These are phyloP conservation scores for Nicotiana tomentosiformis DNA, from an alignment of 257 asterid genomes.

Conservation along the genomic window DNA sequence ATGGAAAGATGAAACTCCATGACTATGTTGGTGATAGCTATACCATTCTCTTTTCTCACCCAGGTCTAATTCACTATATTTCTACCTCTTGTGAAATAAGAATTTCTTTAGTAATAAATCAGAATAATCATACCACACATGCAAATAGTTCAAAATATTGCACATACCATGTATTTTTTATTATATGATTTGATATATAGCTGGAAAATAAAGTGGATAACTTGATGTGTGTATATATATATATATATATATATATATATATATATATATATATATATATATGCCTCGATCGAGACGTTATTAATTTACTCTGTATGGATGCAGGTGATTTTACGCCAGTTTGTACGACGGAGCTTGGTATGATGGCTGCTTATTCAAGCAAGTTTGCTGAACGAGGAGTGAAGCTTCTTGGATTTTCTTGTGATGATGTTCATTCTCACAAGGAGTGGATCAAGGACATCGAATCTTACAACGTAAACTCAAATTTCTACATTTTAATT, in stretches of 20 bases:
- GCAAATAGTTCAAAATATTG: too few species aligned
- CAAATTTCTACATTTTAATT: background rate
- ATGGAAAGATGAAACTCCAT: conserved; percentile 66
- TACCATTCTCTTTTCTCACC: conserved; percentile 82
- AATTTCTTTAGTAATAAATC: too few species aligned
- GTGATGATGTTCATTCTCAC: conserved; percentile 67
- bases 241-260: too few species aligned
- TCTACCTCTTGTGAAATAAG: too few species aligned
- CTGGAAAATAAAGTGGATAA: too few species aligned
- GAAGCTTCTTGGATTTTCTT: conserved; percentile 71
- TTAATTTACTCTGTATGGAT: background rate
- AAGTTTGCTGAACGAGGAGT: conserved; percentile 65
- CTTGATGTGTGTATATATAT: too few species aligned
- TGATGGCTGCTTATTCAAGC: conserved; percentile 71
- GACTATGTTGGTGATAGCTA: conserved; percentile 49
- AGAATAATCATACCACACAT: too few species aligned
- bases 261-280: background rate
- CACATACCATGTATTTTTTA: too few species aligned
- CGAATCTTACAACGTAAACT: conserved; percentile 44
- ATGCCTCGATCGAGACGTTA: too few species aligned
- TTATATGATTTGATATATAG: too few species aligned
- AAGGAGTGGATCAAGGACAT: conserved; percentile 78
- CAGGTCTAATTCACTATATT: conserved; percentile 22
- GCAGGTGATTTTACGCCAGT: conserved; percentile 88
- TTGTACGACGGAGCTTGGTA: conserved; percentile 84